A percentile compares a stretch with the other conserved stretches of the same genome.
phyloP scores from a whole-genome alignment of 2,329 filamentous ascomycete genomes.

The Calonectria ilicicola region DNA sequence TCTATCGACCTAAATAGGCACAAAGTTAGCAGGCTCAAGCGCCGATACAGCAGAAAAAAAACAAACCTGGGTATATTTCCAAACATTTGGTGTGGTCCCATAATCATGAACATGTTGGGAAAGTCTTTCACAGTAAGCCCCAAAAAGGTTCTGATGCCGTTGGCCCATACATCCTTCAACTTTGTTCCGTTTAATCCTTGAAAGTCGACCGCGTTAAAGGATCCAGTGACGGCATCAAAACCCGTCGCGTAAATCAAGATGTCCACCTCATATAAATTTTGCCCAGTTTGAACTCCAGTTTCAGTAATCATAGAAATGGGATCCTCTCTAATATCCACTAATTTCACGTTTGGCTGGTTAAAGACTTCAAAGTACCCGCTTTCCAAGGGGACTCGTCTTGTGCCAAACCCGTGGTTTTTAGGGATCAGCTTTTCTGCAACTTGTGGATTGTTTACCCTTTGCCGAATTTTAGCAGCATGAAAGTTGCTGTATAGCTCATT shows the following conservation, averaged over 20 bases:
- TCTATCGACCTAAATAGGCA: slow-evolving; percentile 37
- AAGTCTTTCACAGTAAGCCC: slow-evolving; percentile 56
- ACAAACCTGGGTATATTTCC: slow-evolving; percentile 54
- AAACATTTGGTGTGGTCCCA: slow-evolving; percentile 58
- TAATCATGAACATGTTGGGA: slow-evolving; percentile 62
- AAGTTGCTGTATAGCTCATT: slow-evolving; percentile 28
- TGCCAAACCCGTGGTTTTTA: slow-evolving; percentile 27
- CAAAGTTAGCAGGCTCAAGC: not conserved
- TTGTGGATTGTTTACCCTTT: slow-evolving; percentile 18
- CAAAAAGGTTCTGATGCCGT: slow-evolving; percentile 53
- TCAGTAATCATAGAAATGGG: slow-evolving; percentile 32
- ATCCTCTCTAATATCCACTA: slow-evolving; percentile 28
- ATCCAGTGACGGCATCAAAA: slow-evolving; percentile 39
- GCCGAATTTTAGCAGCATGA: slow-evolving; percentile 26
- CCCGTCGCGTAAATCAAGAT: slow-evolving; percentile 39
- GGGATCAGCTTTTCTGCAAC: slow-evolving; percentile 27
- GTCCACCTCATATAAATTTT: slow-evolving; percentile 29
- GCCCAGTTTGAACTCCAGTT: slow-evolving; percentile 26
- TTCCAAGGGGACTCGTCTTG: slow-evolving; percentile 21
- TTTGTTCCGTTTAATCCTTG: slow-evolving; percentile 56
- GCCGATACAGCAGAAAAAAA: not conserved
- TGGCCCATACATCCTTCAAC: slow-evolving; percentile 51
- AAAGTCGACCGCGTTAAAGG: slow-evolving; percentile 54
- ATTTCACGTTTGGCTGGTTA: slow-evolving; percentile 25
- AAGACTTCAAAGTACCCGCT: slow-evolving; percentile 29